phyloP scores from a whole-genome alignment of 1,284 basidiomycete genomes.

The Pholiota adiposa region DNA sequence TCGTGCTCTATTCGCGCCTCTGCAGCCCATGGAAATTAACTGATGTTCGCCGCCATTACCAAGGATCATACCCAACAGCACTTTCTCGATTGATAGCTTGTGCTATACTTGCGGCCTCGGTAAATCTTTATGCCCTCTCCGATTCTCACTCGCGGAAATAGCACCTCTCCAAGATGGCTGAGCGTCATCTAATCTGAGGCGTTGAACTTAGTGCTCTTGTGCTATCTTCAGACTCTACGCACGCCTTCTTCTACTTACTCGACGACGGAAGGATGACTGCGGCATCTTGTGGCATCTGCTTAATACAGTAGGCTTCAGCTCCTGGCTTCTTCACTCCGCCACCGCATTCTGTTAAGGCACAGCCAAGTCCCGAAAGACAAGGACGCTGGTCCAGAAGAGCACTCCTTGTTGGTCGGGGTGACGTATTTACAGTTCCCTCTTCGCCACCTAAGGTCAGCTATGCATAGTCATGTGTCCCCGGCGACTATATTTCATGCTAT shows the following conservation, averaged over 20 bases:
- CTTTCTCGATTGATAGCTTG: not conserved
- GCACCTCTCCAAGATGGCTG: not conserved
- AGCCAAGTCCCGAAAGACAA: not conserved
- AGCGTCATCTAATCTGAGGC: not conserved
- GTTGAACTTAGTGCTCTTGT: not conserved
- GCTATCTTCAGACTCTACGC: not conserved
- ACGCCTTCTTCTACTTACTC: not conserved
- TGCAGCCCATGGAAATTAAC: not conserved
- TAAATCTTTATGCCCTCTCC: not conserved
- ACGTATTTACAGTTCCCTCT: not conserved
- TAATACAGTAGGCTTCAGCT: not conserved
- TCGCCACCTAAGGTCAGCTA: not conserved
- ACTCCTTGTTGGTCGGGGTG: slow-evolving; percentile 9
- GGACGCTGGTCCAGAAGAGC: slow-evolving; percentile 3
- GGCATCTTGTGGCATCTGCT: not conserved
- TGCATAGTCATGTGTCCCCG: not conserved
- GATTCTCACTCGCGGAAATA: not conserved
- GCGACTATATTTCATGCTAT: not conserved
- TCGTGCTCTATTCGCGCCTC: not conserved
- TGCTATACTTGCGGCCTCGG: not conserved
- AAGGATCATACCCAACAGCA: not conserved
- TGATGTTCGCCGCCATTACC: not conserved
- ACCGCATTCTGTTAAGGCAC: slow-evolving; percentile 2
- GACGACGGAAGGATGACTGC: not conserved
- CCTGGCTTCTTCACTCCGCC: not conserved